Evolutionary conservation across 2,329 filamentous ascomycete genomes (phyloP), one percentile per base, ranked within the genome.

Genomic region (Stachybotrys chlorohalonatus): DNA sequence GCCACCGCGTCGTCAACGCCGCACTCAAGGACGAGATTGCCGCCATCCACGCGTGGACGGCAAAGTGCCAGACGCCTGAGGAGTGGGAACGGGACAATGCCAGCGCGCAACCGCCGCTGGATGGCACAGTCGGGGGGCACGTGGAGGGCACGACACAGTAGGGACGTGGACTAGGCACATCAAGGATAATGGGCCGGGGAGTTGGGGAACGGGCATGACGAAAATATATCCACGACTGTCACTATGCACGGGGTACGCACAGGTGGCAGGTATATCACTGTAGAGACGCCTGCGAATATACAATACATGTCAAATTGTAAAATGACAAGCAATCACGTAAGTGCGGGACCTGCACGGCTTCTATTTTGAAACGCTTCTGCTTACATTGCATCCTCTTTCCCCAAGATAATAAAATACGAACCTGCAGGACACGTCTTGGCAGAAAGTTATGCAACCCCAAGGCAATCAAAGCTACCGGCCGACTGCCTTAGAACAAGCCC

Each of bases 21-120:
- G 84, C 85, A 6, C 77, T 96, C 63, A 93, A 91, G 75, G 82
- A 86, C 50, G 91, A 96, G 74, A 95, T 96, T 68, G 89, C 89
- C 15, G 83, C 82, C 60, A 95, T 96, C 63, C 92, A 96, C 75
- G 92, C 92, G 46, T 96, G 92, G 92, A 95, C 90, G 54, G 90
- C 91, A 31, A 95, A 91, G 73, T 96, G 92, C 70, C 88, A 91
- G 75, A 96, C 92, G 8, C 89, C 90, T 0, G 89, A 91, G 64
- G 90, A 96, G 75, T 95, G 88, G 84, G 83, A 89, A 73, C 84
- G 82, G 70, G 81, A 87, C 71, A 70, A 66, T 62, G 71, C 70
- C 30, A 64, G 64, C 6, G 63, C 65, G 7, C 68, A 55, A 59
- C 75, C 74, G 46, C 70, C 74, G 0, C 53, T 76, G 57, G 71